phyloP scores from a whole-genome alignment of 495 filamentous ascomycete genomes.

The Pyrenopolyporus hunteri region DNA sequence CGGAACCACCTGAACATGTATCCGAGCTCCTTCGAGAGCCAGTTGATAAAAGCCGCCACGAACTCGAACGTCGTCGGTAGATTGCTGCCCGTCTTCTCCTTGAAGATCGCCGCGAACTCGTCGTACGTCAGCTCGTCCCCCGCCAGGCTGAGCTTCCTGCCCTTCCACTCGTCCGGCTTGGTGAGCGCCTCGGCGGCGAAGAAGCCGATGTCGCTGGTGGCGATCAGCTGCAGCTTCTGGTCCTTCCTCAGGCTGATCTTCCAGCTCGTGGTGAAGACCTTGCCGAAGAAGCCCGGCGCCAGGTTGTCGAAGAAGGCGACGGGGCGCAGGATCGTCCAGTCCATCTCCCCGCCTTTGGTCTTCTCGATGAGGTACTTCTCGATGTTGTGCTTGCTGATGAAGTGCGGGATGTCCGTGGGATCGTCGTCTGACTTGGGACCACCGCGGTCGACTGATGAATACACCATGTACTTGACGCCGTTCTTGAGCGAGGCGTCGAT shows the following conservation, averaged over 20 bases:
- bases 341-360: conserved; percentile 51
- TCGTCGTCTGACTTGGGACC: conserved; percentile 57
- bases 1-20: conserved; percentile 67
- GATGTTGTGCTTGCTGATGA: conserved; percentile 64
- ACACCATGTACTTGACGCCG: conserved; percentile 65
- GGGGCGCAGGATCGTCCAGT: conserved; percentile 59
- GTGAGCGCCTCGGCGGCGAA: conserved; percentile 64
- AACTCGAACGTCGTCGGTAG: conserved; percentile 52
- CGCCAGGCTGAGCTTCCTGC: conserved; percentile 58
- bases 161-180: conserved; percentile 47
- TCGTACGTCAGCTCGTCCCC: conserved; percentile 64
- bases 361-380: conserved; percentile 59
- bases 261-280: conserved; percentile 58
- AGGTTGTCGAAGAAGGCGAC: conserved; percentile 65
- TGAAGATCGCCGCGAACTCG: conserved; percentile 56
- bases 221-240: conserved; percentile 60
- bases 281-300: conserved; percentile 57
- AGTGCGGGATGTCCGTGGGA: conserved; percentile 65
- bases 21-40: conserved; percentile 57
- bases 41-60: conserved; percentile 44
- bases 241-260: conserved; percentile 42
- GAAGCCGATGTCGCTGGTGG: conserved; percentile 62
- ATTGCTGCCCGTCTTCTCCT: conserved; percentile 53
- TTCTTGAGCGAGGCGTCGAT: conserved; percentile 60
- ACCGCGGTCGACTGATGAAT: conserved; percentile 66